Conservation (phyloP, 352 stramenopile species). For the Phytophthora pinifolia region DNA sequence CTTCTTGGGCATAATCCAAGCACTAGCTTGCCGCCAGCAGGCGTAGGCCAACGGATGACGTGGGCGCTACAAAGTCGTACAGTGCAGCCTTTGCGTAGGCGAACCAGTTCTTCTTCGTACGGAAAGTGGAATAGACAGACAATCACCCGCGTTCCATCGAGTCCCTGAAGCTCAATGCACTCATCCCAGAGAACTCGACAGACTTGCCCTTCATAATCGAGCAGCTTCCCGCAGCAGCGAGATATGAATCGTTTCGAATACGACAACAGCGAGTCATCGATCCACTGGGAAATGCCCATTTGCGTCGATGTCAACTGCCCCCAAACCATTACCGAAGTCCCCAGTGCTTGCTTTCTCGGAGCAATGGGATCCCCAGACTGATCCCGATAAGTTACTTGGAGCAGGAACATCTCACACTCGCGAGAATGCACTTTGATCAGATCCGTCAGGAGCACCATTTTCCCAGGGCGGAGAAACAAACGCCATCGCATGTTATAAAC, state of each 20-base stretch:
- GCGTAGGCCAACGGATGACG: conserved; percentile 35
- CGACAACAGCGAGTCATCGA: conserved; percentile 6
- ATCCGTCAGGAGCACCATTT: conserved; percentile 54
- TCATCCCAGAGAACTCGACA: conserved; percentile 41
- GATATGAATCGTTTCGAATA: conserved; percentile 12
- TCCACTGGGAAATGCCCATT: background rate
- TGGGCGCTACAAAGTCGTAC: conserved; percentile 31
- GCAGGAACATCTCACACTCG: conserved; percentile 61
- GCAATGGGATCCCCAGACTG: background rate
- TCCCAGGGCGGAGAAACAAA: conserved; percentile 45
- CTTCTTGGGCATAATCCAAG: conserved; percentile 43
- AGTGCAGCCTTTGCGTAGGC: conserved; percentile 30
- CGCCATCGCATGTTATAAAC: conserved; percentile 37
- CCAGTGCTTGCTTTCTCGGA: background rate
- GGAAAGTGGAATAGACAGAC: conserved; percentile 47
- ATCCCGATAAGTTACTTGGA: conserved; percentile 40
- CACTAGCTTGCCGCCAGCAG: conserved; percentile 28
- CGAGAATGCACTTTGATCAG: conserved; percentile 63
- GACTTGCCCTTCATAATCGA: conserved; percentile 40
- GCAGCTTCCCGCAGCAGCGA: conserved; percentile 21
- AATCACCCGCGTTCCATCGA: conserved; percentile 20
- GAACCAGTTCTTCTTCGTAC: conserved; percentile 27
- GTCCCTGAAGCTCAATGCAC: conserved; percentile 37
- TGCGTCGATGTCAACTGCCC: background rate
- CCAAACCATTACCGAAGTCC: conserved; percentile 37